phyloP scores from a whole-genome alignment of 176 grass and related monocot species.

The Melocanna baccifera region DNA sequence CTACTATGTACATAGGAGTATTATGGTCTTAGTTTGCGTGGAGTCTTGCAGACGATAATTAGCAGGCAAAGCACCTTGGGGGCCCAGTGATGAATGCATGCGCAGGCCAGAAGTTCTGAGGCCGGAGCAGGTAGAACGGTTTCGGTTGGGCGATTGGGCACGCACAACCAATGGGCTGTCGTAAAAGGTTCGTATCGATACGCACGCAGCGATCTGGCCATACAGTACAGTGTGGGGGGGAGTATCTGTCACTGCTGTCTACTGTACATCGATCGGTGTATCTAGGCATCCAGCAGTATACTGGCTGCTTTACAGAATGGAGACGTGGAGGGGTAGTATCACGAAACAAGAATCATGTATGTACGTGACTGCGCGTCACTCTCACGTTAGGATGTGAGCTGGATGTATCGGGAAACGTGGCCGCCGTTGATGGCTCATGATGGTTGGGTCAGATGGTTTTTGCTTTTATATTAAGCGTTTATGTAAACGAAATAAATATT shows the following conservation, averaged over 20 bases:
- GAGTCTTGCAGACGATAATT: not conserved
- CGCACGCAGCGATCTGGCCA: too few species aligned
- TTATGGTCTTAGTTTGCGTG: too few species aligned
- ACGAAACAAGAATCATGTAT: not conserved
- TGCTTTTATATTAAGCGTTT: too few species aligned
- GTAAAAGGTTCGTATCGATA: not conserved
- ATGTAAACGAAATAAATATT: too few species aligned
- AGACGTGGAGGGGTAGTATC: not conserved
- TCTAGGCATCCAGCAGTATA: too few species aligned
- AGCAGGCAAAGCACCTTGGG: not conserved
- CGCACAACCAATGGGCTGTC: conserved; percentile 22
- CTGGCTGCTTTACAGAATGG: not conserved
- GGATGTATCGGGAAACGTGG: not conserved
- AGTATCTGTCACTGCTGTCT: not conserved
- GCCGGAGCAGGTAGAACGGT: not conserved
- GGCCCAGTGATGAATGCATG: not conserved
- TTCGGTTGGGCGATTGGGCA: conserved; percentile 12
- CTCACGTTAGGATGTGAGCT: not conserved
- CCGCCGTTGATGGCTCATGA: too few species aligned
- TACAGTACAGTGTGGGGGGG: too few species aligned
- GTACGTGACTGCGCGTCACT: not conserved
- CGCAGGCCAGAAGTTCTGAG: conserved; percentile 29
- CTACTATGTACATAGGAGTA: too few species aligned
- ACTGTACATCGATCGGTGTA: not conserved
- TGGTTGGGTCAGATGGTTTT: too few species aligned